Evolutionary conservation across 768 basidiomycete genomes (phyloP).

Genomic region (Saitozyma podzolica): DNA sequence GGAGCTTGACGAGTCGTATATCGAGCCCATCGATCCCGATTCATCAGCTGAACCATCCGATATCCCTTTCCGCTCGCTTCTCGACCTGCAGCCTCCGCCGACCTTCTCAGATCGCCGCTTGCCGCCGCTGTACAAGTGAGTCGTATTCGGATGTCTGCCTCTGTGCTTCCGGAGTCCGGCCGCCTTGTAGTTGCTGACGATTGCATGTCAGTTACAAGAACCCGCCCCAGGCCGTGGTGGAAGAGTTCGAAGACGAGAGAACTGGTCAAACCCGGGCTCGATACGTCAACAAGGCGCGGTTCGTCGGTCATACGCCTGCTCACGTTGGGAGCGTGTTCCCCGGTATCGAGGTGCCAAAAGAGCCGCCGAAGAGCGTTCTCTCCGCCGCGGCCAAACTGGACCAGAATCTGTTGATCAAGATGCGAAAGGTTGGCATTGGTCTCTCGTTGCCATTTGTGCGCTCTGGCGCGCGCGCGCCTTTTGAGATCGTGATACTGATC

Average conservation of each 20-base stretch:
- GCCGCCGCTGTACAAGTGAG: constrained; percentile 56
- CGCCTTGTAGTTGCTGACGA: constrained; percentile 5
- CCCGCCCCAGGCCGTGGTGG: constrained; percentile 17
- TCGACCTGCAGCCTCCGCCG: constrained; percentile 82
- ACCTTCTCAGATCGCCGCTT: constrained; percentile 68
- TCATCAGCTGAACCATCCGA: constrained; percentile 15
- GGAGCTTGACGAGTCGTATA: constrained; percentile 68
- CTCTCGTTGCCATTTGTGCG: no score
- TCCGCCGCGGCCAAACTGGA: constrained; percentile 64
- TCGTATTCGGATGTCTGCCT: background rate
- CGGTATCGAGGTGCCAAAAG: constrained; percentile 30
- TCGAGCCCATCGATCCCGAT: constrained; percentile 56
- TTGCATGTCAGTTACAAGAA: constrained; percentile 24
- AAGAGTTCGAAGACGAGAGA: constrained; percentile 24
- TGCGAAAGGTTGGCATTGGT: constrained; percentile 24
- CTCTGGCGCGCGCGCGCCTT: no score
- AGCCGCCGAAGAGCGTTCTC: constrained; percentile 60
- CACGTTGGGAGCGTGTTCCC: constrained; percentile 23
- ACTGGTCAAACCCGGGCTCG: constrained; percentile 28
- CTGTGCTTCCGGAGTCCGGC: background rate
- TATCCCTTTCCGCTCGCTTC: constrained; percentile 52
- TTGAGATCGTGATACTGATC: no score
- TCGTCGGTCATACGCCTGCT: constrained; percentile 11
- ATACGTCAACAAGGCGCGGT: constrained; percentile 30
- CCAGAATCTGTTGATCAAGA: constrained; percentile 56